A percentile compares a stretch with the other conserved stretches of the same genome.
Evolutionary conservation across 495 filamentous ascomycete genomes (phyloP).

Genomic region (Neurospora sp.): DNA sequence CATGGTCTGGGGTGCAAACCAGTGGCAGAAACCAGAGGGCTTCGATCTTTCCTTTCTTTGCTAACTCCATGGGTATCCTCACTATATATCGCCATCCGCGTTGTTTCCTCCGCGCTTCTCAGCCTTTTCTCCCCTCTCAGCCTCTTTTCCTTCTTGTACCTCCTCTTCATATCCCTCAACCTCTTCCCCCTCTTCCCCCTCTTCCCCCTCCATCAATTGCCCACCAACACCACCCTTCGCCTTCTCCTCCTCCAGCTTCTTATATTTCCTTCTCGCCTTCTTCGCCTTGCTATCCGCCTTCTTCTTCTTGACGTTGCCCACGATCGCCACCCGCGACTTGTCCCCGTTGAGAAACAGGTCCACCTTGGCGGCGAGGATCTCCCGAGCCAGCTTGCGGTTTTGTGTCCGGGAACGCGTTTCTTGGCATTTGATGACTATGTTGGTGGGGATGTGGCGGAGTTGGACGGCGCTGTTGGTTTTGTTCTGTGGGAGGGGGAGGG

Average conservation of each 20-base stretch:
- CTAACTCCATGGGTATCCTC: background rate
- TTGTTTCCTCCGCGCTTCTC: background rate
- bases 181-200: background rate
- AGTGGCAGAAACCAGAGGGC: background rate
- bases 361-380: slow-evolving; percentile 64
- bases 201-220: background rate
- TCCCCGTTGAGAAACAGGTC: slow-evolving; percentile 51
- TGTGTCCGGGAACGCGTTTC: slow-evolving; percentile 78
- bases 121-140: background rate
- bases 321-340: slow-evolving; percentile 32
- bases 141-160: background rate
- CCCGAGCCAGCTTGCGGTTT: slow-evolving; percentile 80
- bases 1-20: background rate
- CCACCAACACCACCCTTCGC: slow-evolving; percentile 2
- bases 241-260: slow-evolving; percentile 34
- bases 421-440: slow-evolving; percentile 85
- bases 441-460: slow-evolving; percentile 79
- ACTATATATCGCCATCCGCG: background rate
- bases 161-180: slow-evolving; percentile 2
- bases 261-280: slow-evolving; percentile 41
- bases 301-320: slow-evolving; percentile 35
- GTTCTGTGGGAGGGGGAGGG: slow-evolving; percentile 46
- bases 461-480: slow-evolving; percentile 96
- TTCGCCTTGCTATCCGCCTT: slow-evolving; percentile 38
- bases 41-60: background rate